Evolutionary conservation across 192 early-diverging fungal genomes (phyloP).

Genomic region (Lunasporangiospora selenospora): DNA sequence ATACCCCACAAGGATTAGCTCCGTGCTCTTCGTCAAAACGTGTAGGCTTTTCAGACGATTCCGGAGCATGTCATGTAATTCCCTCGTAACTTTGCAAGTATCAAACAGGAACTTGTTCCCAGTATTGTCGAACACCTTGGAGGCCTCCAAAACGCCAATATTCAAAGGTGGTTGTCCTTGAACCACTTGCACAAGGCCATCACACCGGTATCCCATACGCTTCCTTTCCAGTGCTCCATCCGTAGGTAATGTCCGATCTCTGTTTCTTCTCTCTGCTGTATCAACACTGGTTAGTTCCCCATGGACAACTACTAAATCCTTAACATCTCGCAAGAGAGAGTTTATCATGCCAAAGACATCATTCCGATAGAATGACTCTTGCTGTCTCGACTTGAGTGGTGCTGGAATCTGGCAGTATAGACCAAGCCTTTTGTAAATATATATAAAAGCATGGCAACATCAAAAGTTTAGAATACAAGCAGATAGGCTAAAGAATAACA

Average conservation of each 20-base stretch:
- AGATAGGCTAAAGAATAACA: no score
- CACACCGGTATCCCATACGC: background rate
- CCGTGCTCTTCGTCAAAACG: no score
- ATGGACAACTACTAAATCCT: background rate
- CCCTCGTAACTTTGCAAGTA: no score
- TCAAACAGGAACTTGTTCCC: constrained; percentile 3
- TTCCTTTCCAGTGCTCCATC: constrained; percentile 5
- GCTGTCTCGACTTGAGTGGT: constrained; percentile 1
- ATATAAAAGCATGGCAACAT: no score
- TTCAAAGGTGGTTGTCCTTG: background rate
- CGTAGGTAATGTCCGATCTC: background rate
- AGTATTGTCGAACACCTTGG: constrained; percentile 1
- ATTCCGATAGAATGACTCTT: constrained; percentile 2
- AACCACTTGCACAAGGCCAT: no score
- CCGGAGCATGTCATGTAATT: no score
- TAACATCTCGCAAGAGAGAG: constrained; percentile 6
- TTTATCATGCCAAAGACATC: constrained; percentile 8
- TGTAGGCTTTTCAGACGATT: no score
- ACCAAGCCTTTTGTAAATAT: constrained; percentile 5
- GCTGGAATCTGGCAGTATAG: constrained; percentile 1
- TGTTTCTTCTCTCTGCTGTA: background rate
- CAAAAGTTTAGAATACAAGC: no score
- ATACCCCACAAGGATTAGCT: no score
- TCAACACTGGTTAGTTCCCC: background rate
- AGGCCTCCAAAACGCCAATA: background rate